Percentiles rank a stretch among this genome's conserved stretches.
Evolutionary conservation across 2,329 filamentous ascomycete species (phyloP).

Genomic region (Annulohypoxylon truncatum): DNA sequence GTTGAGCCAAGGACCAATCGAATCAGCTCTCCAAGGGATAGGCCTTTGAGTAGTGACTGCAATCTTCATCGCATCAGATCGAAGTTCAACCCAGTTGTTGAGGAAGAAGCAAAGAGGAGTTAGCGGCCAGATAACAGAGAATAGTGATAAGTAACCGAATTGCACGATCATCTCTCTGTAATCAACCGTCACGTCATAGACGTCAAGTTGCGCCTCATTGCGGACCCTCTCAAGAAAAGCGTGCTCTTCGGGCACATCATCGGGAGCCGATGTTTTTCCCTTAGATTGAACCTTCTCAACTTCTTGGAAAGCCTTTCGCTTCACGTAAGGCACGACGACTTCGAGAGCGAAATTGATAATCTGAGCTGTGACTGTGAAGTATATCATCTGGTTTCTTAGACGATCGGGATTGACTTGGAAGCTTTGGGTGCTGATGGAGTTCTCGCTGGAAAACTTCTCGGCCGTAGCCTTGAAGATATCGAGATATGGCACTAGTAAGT

Average conservation of each 20-base stretch:
- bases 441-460: constrained; percentile 79
- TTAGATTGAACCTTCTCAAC: constrained; percentile 78
- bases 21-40: constrained; percentile 89
- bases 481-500: constrained; percentile 84
- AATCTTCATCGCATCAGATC: constrained; percentile 94
- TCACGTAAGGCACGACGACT: constrained; percentile 84
- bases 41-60: constrained; percentile 89
- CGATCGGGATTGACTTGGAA: constrained; percentile 88
- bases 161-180: constrained; percentile 95
- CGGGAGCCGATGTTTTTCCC: constrained; percentile 58
- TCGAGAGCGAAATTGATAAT: constrained; percentile 89
- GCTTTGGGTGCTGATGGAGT: constrained; percentile 71
- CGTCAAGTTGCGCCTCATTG: constrained; percentile 81
- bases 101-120: constrained; percentile 87
- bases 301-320: constrained; percentile 80
- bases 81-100: constrained; percentile 96
- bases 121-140: constrained; percentile 95
- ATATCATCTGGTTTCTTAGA: constrained; percentile 91
- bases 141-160: constrained; percentile 85
- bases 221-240: constrained; percentile 85
- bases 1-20: constrained; percentile 92
- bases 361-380: constrained; percentile 94
- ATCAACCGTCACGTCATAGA: constrained; percentile 91
- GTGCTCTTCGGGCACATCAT: constrained; percentile 81
- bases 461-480: constrained; percentile 83